Evolutionary conservation across 2,329 filamentous ascomycete genomes (phyloP), one percentile per base, ranked within the genome.

Genomic region (Ramularia collo-cygni): DNA sequence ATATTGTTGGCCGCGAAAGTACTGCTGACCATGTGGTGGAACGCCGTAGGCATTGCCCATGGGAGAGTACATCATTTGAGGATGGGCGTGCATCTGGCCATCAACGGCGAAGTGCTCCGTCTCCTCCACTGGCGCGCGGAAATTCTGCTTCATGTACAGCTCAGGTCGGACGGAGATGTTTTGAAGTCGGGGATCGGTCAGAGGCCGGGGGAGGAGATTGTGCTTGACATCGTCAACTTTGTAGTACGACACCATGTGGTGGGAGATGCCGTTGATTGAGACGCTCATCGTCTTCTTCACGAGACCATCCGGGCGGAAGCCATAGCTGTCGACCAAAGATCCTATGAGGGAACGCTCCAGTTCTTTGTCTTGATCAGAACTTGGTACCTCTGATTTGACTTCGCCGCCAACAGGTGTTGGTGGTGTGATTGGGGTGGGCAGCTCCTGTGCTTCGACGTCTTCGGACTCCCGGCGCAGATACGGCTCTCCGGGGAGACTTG

Each of bases 211-310:
- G 8, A 90, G 69, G 12, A 59, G 63, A n/a, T 74, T 70, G 32
- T 70, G 67, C 52, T 79, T 72, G n/a, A 88, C 83, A 57, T 95
- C 87, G 4, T 85, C 78, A 8, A 90, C 72, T 30, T 70, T 85
- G 67, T 95, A 95, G 60, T 95, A 95, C 12, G 83, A 89, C 28
- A 95, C 87, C 37, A 95, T 67, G 55, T 94, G 88, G 56, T 94
- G 88, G 2, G 79, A 80, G 2, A 88, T 75, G 2, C 83, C 83
- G 17, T 81, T 74, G 36, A 83, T 79, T 2, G 75, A 79, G 28
- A 95, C 77, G 53, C 83, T 90, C 63, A 95, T 88, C 0, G 88
- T 95, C 70, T 95, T 95, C 72, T 95, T 95, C 47, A 95, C 77
- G 28, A 95, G 66, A 0, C 89, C 88, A 1, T 79, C 76, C 10